These are phyloP conservation scores for Pythium phragmitis DNA, from an alignment of 352 stramenopile genomes.

Conservation along the genomic window DNA sequence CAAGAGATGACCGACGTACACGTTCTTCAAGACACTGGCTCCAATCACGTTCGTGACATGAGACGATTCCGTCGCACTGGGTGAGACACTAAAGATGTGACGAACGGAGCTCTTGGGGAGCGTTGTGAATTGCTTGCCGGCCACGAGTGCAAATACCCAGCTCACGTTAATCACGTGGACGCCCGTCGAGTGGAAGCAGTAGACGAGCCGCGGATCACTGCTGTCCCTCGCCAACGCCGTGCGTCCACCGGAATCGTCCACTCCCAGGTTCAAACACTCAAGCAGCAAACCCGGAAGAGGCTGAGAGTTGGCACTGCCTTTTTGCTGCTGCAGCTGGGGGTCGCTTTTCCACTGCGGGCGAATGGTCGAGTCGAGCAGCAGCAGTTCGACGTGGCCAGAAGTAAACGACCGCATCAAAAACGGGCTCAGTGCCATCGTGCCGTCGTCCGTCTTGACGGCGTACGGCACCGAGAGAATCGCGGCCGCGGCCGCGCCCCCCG, in stretches of 20 bases:
- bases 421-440: conserved; percentile 35
- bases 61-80: conserved; percentile 10
- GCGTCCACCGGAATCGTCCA: conserved; percentile 70
- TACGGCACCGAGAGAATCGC: conserved; percentile 59
- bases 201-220: conserved; percentile 58
- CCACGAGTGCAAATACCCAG: conserved; percentile 62
- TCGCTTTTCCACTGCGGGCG: conserved; percentile 64
- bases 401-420: conserved; percentile 71
- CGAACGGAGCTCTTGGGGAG: conserved; percentile 70
- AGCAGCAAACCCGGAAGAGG: conserved; percentile 57
- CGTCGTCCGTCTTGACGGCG: conserved; percentile 33
- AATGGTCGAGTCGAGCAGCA: conserved; percentile 62
- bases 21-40: conserved; percentile 67
- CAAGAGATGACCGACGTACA: conserved; percentile 74
- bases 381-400: conserved; percentile 72
- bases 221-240: conserved; percentile 50
- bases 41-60: conserved; percentile 57
- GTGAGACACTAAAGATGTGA: conserved; percentile 78
- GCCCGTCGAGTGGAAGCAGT: conserved; percentile 75
- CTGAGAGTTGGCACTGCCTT: background rate
- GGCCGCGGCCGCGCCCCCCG: conserved; percentile 42
- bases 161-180: conserved; percentile 76
- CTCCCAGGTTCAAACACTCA: conserved; percentile 71
- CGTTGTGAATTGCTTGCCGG: conserved; percentile 55
- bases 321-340: conserved; percentile 1